Evolutionary conservation across 768 basidiomycete species (phyloP).

Genomic region (Hysterangium stoloniferum): DNA sequence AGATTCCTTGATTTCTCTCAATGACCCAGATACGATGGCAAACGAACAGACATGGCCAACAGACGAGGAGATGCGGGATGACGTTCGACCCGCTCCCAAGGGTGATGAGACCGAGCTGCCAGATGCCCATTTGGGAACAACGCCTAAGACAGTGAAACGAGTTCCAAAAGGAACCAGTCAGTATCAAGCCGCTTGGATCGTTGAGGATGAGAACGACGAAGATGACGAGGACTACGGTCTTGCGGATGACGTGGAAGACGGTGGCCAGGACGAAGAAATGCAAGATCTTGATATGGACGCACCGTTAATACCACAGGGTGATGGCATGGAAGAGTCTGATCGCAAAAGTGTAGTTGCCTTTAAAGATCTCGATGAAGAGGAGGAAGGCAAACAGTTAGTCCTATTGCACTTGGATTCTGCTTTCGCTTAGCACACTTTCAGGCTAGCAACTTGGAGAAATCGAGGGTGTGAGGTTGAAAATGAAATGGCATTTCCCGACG

Average conservation of each 20-base stretch:
- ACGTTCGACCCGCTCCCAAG: constrained; percentile 14
- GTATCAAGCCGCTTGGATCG: constrained; percentile 95
- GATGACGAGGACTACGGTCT: constrained; percentile 33
- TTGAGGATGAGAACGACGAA: constrained; percentile 71
- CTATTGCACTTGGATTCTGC: neutral
- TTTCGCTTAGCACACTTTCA: constrained; percentile 21
- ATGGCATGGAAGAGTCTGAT: constrained; percentile 48
- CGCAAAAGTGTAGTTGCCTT: constrained; percentile 48
- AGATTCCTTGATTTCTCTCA: constrained; percentile 81
- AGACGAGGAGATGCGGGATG: constrained; percentile 78
- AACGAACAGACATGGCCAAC: constrained; percentile 99
- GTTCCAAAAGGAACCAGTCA: constrained; percentile 95
- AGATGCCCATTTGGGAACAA: constrained; percentile 63
- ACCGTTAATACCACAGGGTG: constrained; percentile 42
- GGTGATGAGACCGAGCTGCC: constrained; percentile 35
- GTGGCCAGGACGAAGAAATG: constrained; percentile 26
- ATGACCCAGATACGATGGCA: constrained; percentile 80
- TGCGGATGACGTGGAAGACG: constrained; percentile 17
- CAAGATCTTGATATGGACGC: constrained; percentile 62
- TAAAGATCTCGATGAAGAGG: constrained; percentile 73
- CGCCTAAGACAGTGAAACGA: constrained; percentile 69
- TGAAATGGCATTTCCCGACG: constrained; percentile 88
- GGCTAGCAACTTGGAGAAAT: constrained; percentile 57
- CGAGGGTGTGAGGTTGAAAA: constrained; percentile 71
- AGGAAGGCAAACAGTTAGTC: constrained; percentile 80